Conservation (phyloP, 2,329 filamentous ascomycete genomes). For the Shiraia sp. region DNA sequence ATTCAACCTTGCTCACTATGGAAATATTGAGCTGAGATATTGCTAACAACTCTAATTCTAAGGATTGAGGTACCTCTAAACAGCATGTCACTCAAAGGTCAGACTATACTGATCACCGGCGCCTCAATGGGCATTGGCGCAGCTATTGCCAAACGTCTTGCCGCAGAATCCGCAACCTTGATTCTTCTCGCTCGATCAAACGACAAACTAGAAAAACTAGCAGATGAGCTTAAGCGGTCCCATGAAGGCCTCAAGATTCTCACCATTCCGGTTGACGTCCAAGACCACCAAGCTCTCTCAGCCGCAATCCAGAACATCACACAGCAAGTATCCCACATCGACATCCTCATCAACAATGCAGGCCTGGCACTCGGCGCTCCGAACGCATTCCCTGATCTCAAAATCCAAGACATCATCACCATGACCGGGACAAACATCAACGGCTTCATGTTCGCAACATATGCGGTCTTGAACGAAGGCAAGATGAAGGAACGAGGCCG, state of each 20-base stretch:
- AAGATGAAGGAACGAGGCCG: conserved; percentile 45
- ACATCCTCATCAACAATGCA: conserved; percentile 55
- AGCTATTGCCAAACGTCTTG: conserved; percentile 48
- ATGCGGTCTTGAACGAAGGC: conserved; percentile 50
- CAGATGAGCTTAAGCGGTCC: conserved; percentile 15
- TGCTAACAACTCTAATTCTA: no score
- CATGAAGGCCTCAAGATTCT: conserved; percentile 24
- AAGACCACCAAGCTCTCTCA: conserved; percentile 35
- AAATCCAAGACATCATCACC: conserved; percentile 47
- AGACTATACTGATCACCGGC: conserved; percentile 41
- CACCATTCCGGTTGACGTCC: conserved; percentile 40
- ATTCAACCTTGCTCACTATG: no score
- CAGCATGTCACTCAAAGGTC: conserved; percentile 30
- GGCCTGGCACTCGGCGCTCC: conserved; percentile 55
- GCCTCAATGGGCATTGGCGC: conserved; percentile 55
- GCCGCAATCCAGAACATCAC: conserved; percentile 22
- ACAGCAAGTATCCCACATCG: conserved; percentile 43
- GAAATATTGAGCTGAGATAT: no score
- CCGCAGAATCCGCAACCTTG: conserved; percentile 46
- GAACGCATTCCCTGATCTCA: conserved; percentile 47
- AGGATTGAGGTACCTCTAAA: neutral
- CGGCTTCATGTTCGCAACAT: conserved; percentile 52
- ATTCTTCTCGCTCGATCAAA: conserved; percentile 49
- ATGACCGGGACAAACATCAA: conserved; percentile 56
- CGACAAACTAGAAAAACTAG: conserved; percentile 29